A percentile compares a stretch with the other conserved stretches of the same genome.
These are phyloP conservation scores for Tylopilus sp. DNA, from an alignment of 768 basidiomycete species.

Conservation along the genomic window DNA sequence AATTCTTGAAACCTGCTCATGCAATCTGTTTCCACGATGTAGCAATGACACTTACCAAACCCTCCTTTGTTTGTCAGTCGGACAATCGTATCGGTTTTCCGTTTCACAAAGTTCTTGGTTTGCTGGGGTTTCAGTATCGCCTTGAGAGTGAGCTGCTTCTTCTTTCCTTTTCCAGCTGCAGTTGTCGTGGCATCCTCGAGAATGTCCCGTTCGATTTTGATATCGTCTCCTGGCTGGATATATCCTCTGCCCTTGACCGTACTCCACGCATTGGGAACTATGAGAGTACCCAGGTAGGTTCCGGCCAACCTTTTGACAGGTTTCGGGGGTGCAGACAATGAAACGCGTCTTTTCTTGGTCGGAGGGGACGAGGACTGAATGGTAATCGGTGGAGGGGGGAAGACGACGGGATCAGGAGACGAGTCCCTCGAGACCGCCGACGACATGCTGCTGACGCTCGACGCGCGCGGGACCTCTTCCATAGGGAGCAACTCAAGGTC, in stretches of 20 bases:
- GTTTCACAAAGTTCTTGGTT: slow-evolving; percentile 43
- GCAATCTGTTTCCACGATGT: not conserved
- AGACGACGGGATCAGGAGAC: slow-evolving; percentile 27
- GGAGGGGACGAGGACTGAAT: no score
- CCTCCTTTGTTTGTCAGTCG: slow-evolving; percentile 62
- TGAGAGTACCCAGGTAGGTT: slow-evolving; percentile 61
- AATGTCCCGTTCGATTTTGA: slow-evolving; percentile 55
- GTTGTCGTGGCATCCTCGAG: slow-evolving; percentile 33
- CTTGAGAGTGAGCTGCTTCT: slow-evolving; percentile 64
- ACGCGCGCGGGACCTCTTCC: slow-evolving; percentile 35
- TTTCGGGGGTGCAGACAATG: slow-evolving; percentile 20
- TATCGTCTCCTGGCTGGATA: slow-evolving; percentile 57
- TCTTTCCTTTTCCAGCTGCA: slow-evolving; percentile 35
- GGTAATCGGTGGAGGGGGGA: no score
- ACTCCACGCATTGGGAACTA: slow-evolving; percentile 76
- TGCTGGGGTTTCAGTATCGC: slow-evolving; percentile 63
- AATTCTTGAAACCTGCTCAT: slow-evolving; percentile 51
- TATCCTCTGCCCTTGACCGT: slow-evolving; percentile 73
- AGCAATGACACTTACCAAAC: slow-evolving; percentile 47
- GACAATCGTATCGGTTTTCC: slow-evolving; percentile 61
- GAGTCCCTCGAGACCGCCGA: slow-evolving; percentile 27
- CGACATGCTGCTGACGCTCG: slow-evolving; percentile 39
- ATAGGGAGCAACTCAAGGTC: slow-evolving; percentile 35
- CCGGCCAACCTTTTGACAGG: slow-evolving; percentile 23
- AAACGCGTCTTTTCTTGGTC: slow-evolving; percentile 52